Conservation (phyloP, 2,329 filamentous ascomycete genomes). For the Daldinia sp. region DNA sequence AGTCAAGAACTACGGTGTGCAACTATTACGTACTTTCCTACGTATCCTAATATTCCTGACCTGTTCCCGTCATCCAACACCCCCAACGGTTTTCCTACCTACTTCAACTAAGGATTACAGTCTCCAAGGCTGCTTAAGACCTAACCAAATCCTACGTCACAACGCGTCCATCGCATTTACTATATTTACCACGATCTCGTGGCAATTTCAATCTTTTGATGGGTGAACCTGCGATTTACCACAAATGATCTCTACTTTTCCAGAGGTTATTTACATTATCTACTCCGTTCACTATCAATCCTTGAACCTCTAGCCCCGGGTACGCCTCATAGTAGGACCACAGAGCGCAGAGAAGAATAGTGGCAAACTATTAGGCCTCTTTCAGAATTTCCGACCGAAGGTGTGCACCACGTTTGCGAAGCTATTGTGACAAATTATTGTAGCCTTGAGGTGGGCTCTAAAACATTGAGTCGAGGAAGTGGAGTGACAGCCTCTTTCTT, state of each 20-base stretch:
- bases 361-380: background rate
- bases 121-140: background rate
- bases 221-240: constrained; percentile 7
- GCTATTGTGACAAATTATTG: background rate
- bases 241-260: constrained; percentile 28
- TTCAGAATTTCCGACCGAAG: background rate
- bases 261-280: background rate
- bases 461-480: constrained; percentile 4
- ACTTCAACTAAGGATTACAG: background rate
- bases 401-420: background rate
- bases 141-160: constrained; percentile 2
- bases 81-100: background rate
- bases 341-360: background rate
- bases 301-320: constrained; percentile 10
- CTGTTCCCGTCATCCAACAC: background rate
- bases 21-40: constrained; percentile 6
- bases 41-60: background rate
- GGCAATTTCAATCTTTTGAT: background rate
- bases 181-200: background rate
- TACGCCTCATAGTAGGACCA: background rate
- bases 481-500: constrained; percentile 4
- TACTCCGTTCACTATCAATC: constrained; percentile 8
- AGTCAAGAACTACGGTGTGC: background rate
- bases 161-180: background rate
- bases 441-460: background rate